These are phyloP conservation scores for Suhomyces bokatorum DNA, from an alignment of 1,139 yeast genomes.

Conservation along the genomic window DNA sequence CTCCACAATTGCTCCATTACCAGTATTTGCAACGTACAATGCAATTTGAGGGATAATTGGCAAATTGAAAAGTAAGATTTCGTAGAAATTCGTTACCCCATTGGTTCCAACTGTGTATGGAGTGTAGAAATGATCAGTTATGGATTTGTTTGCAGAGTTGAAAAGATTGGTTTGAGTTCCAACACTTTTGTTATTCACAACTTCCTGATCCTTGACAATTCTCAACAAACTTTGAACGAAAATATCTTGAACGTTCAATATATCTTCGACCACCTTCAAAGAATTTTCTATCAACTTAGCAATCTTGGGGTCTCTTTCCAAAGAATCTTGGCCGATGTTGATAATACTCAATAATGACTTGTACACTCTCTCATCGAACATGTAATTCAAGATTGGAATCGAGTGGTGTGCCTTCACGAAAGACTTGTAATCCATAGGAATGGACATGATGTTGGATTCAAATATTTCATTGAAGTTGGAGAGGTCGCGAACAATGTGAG, in stretches of 20 bases:
- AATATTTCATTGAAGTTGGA: constrained; percentile 48
- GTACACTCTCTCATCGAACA: constrained; percentile 61
- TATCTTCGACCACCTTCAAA: constrained; percentile 47
- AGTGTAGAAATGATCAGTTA: constrained; percentile 50
- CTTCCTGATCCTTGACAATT: constrained; percentile 25
- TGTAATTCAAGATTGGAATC: constrained; percentile 57
- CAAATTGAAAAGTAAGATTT: constrained; percentile 67
- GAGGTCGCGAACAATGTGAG: constrained; percentile 22
- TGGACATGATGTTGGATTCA: constrained; percentile 24
- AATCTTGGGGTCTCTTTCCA: constrained; percentile 36
- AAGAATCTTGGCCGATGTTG: constrained; percentile 52
- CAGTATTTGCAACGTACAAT: constrained; percentile 62
- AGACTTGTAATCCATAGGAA: constrained; percentile 31
- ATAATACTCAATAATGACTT: constrained; percentile 56
- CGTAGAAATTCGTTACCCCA: constrained; percentile 66
- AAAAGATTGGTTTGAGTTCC: constrained; percentile 8
- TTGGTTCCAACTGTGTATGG: constrained; percentile 59
- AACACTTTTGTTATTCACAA: not conserved
- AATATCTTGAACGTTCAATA: constrained; percentile 55
- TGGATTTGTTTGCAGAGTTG: constrained; percentile 26
- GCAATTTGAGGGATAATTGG: constrained; percentile 71
- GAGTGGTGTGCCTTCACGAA: constrained; percentile 66
- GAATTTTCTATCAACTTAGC: constrained; percentile 25
- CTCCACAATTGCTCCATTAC: constrained; percentile 46
- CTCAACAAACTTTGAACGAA: constrained; percentile 31